Percentiles rank a stretch among this genome's conserved stretches.
phyloP scores from a whole-genome alignment of 1,139 yeast species.

The Candida sanyaensis region DNA sequence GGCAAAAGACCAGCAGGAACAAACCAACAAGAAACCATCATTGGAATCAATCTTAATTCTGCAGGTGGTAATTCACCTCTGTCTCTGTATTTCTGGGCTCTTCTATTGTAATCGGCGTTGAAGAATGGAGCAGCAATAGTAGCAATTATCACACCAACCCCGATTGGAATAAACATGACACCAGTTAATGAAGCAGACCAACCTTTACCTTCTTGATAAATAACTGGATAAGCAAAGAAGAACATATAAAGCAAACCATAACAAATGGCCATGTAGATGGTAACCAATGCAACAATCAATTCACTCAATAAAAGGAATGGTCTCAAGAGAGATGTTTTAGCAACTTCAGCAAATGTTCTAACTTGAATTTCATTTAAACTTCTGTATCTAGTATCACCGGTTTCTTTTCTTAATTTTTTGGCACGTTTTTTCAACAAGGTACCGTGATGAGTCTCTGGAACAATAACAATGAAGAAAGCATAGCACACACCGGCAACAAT shows the following conservation, averaged over 20 bases:
- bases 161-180: conserved; percentile 71
- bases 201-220: conserved; percentile 65
- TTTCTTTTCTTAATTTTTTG: conserved; percentile 49
- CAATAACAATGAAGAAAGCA: conserved; percentile 30
- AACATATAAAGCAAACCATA: conserved; percentile 63
- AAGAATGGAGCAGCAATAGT: conserved; percentile 54
- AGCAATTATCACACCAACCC: conserved; percentile 62
- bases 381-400: conserved; percentile 56
- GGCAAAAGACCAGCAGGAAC: conserved; percentile 56
- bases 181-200: conserved; percentile 63
- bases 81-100: conserved; percentile 51
- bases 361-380: conserved; percentile 48
- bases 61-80: conserved; percentile 61
- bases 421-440: conserved; percentile 55
- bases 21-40: conserved; percentile 66
- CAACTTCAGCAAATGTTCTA: conserved; percentile 41
- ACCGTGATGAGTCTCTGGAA: conserved; percentile 64
- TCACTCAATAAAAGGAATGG: conserved; percentile 52
- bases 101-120: conserved; percentile 58
- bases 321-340: conserved; percentile 51
- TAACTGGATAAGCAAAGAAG: conserved; percentile 68
- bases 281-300: conserved; percentile 57
- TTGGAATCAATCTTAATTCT: conserved; percentile 60
- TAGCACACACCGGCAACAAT: conserved; percentile 59
- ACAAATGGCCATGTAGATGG: conserved; percentile 59